phyloP scores from a whole-genome alignment of 192 early-diverging fungal species.

The Backusella tarrabulga region DNA sequence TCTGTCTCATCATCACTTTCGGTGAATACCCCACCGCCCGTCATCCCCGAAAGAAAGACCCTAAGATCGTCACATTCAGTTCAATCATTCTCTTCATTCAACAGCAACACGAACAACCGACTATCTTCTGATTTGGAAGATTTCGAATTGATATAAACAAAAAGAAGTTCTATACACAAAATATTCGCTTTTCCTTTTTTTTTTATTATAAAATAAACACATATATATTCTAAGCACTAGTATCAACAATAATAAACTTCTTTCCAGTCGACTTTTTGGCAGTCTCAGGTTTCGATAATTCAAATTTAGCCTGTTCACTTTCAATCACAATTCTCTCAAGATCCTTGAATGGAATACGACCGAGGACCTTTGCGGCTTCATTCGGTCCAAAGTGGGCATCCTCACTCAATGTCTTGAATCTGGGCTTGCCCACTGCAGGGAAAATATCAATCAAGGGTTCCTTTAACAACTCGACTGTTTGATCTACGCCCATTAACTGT shows the following conservation, averaged over 20 bases:
- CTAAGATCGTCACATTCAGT: neutral
- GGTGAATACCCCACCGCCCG: neutral
- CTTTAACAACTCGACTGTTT: conserved; percentile 22
- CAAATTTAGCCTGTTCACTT: conserved; percentile 18
- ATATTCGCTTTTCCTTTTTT: neutral
- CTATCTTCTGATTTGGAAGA: conserved; percentile 9
- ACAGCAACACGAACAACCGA: neutral
- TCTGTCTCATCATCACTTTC: neutral
- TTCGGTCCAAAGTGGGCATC: conserved; percentile 65
- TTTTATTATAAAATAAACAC: conserved; percentile 3
- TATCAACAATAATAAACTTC: conserved; percentile 47
- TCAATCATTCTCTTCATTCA: neutral
- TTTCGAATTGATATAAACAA: conserved; percentile 4
- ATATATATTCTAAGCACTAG: conserved; percentile 18
- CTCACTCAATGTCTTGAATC: conserved; percentile 83
- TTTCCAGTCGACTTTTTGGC: conserved; percentile 18
- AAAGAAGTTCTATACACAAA: neutral
- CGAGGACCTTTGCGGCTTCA: conserved; percentile 80
- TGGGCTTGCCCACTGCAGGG: conserved; percentile 65
- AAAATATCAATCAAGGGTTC: conserved; percentile 59
- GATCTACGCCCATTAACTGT: conserved; percentile 64
- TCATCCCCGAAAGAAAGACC: neutral
- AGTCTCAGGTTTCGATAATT: conserved; percentile 17
- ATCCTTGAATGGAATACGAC: conserved; percentile 56
- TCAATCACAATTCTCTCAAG: conserved; percentile 39